Evolutionary conservation across 1,139 yeast species (phyloP), one percentile per base, ranked within the genome.

Genomic region (Pneumocystis jirovecii): DNA sequence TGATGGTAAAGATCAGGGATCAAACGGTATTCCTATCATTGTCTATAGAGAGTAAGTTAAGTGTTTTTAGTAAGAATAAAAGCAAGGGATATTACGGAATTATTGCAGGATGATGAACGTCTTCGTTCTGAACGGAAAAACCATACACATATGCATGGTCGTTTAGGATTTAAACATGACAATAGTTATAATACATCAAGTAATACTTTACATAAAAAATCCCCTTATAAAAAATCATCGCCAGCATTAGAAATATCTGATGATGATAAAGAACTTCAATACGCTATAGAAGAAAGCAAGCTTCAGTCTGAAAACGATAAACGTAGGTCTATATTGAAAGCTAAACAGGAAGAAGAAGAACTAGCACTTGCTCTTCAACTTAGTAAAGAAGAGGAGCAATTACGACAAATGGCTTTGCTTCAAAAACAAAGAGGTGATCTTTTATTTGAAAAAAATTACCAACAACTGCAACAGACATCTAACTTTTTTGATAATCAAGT

Each of bases 301-400:
- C 74, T 82, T 70, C 89, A 96, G 15, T 97, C 96, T 0, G 93
- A 87, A 70, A 91, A 87, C 69, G 99, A 93, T 69, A 90, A 85
- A 67, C 77, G 80, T 66, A 77, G 83, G 67, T 80, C 89, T 70
- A 76, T 76, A 66, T 70, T 70, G 61, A 70, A 66, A 64, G 70
- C 68, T 60, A 70, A 71, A 35, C 79, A 81, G 42, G 91, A 65
- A 31, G 70, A 87, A 70, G 88, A 87, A 37, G 95, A 89, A 62
- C 79, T 91, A 69, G 83, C 83, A 68, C 85, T 87, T 64, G 97
- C 97, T 0, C 80, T 91, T 69, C 85, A 86, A 75, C 81, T 93
- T 71, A 86, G 95, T 57, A 79, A 85, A 74, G 97, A 90, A 76
- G 97, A 93, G 73, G 96, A 90, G 71, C 95, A 74, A 68, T 72